These are phyloP conservation scores for Auricularia auricula-judae DNA, from an alignment of 768 basidiomycete species.

Conservation along the genomic window DNA sequence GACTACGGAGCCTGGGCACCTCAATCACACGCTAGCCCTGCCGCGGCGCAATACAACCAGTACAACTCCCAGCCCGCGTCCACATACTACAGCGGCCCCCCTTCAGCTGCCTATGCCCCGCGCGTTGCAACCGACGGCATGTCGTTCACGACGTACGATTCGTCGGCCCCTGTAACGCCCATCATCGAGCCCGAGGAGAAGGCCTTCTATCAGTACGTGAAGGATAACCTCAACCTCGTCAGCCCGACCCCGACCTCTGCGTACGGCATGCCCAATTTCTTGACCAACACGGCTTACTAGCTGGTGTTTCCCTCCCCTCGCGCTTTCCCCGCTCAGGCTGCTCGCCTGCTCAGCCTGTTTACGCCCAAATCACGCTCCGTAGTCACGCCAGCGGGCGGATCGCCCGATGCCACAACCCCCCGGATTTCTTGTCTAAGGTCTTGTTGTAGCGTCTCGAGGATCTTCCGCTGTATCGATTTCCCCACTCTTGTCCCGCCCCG, in stretches of 20 bases:
- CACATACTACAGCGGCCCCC: background rate
- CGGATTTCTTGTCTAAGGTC: too few species aligned
- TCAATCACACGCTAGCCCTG: background rate
- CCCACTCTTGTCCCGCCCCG: background rate
- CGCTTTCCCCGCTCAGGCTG: background rate
- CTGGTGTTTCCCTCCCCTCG: background rate
- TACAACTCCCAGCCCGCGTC: background rate
- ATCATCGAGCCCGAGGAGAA: background rate
- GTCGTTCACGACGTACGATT: background rate
- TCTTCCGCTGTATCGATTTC: background rate
- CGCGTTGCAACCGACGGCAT: background rate
- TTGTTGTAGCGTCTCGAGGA: too few species aligned
- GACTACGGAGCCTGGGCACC: background rate
- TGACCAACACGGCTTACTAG: background rate
- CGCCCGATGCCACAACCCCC: too few species aligned
- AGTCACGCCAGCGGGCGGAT: too few species aligned
- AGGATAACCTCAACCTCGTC: background rate
- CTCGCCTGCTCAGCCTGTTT: background rate
- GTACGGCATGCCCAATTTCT: background rate
- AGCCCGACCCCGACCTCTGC: background rate
- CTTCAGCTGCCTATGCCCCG: background rate
- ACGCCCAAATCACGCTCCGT: too few species aligned
- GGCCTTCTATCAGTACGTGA: background rate
- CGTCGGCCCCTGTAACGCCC: background rate
- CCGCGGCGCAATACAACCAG: background rate